Conservation (phyloP, 2,329 filamentous ascomycete genomes). For the Colletotrichum destructivum region DNA sequence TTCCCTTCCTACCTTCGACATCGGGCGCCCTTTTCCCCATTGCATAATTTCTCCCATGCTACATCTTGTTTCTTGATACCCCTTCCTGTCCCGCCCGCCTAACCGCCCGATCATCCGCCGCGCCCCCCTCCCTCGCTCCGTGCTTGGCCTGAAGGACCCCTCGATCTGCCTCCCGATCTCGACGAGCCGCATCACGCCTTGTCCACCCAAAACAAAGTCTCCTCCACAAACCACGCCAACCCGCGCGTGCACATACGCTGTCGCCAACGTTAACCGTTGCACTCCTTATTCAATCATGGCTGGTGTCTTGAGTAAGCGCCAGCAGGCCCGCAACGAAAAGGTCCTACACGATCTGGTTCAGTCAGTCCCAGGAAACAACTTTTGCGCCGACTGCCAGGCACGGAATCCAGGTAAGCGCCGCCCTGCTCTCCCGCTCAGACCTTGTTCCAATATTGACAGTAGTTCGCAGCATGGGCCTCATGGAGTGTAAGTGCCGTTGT, state of each 20-base stretch:
- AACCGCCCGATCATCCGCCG: constrained; percentile 23
- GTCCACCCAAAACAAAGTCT: constrained; percentile 25
- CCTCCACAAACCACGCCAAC: constrained; percentile 23
- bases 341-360: constrained; percentile 90
- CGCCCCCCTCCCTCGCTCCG: not conserved
- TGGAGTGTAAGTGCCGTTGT: constrained; percentile 82
- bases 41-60: constrained; percentile 39
- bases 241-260: constrained; percentile 3
- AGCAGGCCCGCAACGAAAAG: constrained; percentile 97
- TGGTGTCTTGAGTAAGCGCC: constrained; percentile 88
- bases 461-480: constrained; percentile 85
- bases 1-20: constrained; percentile 37
- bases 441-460: constrained; percentile 27
- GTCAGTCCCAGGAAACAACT: constrained; percentile 86
- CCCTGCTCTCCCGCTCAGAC: constrained; percentile 15
- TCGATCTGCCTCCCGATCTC: constrained; percentile 32
- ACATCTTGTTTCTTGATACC: constrained; percentile 24
- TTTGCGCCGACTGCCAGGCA: constrained; percentile 93
- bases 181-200: constrained; percentile 16
- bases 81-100: constrained; percentile 26
- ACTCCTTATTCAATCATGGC: constrained; percentile 68
- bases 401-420: constrained; percentile 83
- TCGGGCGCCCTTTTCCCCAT: constrained; percentile 33
- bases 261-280: constrained; percentile 30
- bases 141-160: constrained; percentile 34